phyloP scores from a whole-genome alignment of 2,329 filamentous ascomycete genomes.

The Cytospora mali region DNA sequence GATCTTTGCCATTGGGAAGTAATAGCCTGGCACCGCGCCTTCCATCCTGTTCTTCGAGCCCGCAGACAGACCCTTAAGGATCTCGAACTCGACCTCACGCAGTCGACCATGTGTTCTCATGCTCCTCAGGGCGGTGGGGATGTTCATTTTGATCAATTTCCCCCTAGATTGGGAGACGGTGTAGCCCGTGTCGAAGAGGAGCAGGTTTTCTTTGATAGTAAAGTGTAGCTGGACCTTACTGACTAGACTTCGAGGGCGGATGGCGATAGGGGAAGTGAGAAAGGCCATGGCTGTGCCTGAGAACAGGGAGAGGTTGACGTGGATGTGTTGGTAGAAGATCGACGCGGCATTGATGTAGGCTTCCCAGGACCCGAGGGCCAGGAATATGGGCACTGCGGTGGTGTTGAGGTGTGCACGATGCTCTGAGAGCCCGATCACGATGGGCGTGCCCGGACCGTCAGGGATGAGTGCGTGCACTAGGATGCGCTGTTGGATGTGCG shows the following conservation, averaged over 20 bases:
- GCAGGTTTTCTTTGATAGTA: constrained; percentile 13
- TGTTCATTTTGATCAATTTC: constrained; percentile 17
- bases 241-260: constrained; percentile 14
- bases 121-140: constrained; percentile 19
- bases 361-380: constrained; percentile 16
- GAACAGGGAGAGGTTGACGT: not conserved
- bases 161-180: not conserved
- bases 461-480: constrained; percentile 10
- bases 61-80: not conserved
- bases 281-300: constrained; percentile 17
- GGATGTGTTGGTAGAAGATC: constrained; percentile 17
- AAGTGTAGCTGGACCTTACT: constrained; percentile 2
- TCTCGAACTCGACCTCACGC: not conserved
- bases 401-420: constrained; percentile 5
- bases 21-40: not conserved
- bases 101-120: constrained; percentile 19
- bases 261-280: constrained; percentile 5
- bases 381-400: constrained; percentile 15
- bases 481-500: constrained; percentile 12
- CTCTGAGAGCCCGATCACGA: constrained; percentile 5
- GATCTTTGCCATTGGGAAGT: constrained; percentile 19
- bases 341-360: constrained; percentile 6
- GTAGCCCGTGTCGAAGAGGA: constrained; percentile 18
- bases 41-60: not conserved
- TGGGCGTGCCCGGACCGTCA: not conserved